phyloP scores from a whole-genome alignment of 371 early-diverging fungal species.

The Mucor piriformis region DNA sequence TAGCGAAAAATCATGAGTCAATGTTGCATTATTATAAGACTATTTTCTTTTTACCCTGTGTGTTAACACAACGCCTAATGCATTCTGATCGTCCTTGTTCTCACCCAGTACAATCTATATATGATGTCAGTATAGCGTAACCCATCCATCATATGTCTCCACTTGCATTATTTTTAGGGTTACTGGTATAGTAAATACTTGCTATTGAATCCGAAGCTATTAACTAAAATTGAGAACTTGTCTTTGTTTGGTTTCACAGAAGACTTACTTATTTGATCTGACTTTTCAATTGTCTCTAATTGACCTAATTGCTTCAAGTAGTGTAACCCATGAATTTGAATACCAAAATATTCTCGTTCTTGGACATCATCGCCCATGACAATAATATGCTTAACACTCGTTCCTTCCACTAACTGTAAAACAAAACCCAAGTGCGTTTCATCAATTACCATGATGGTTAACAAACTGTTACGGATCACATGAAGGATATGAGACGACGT shows the following conservation, averaged over 20 bases:
- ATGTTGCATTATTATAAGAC: not conserved
- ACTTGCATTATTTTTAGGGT: slow-evolving; percentile 12
- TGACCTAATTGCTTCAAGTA: not conserved
- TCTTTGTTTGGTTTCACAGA: not conserved
- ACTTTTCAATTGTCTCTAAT: not conserved
- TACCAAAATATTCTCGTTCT: not conserved
- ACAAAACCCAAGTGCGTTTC: slow-evolving; percentile 10
- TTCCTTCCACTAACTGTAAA: slow-evolving; percentile 18
- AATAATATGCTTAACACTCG: slow-evolving; percentile 26
- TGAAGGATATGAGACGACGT: slow-evolving; percentile 18
- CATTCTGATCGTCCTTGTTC: slow-evolving; percentile 3
- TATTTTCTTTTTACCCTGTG: slow-evolving; percentile 24
- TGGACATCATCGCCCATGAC: slow-evolving; percentile 10
- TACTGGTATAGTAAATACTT: slow-evolving; percentile 25
- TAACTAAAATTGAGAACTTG: not conserved
- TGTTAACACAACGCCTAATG: slow-evolving; percentile 27
- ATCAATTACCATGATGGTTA: slow-evolving; percentile 27
- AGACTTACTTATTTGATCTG: not conserved
- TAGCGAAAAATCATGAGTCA: not conserved
- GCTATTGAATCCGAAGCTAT: slow-evolving; percentile 29
- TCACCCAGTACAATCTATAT: slow-evolving; percentile 1
- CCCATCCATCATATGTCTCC: not conserved
- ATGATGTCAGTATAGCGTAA: not conserved
- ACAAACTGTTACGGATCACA: slow-evolving; percentile 19
- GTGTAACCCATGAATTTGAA: not conserved